Conservation (phyloP, 1,139 yeast species). For the Kodamaea fungicola region DNA sequence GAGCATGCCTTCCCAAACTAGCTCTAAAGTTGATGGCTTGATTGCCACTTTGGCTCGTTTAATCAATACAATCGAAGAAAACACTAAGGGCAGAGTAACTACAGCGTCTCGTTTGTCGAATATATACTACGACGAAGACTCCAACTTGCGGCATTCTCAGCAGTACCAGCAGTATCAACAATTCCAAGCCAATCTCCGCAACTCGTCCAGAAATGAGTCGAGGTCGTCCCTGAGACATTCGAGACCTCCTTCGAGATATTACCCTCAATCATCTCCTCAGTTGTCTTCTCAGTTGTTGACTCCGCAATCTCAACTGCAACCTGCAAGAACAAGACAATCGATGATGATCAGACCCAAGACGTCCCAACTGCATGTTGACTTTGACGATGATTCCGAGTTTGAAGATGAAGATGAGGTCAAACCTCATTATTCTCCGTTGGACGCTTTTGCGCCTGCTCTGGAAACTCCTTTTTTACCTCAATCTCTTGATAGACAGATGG, state of each 20-base stretch:
- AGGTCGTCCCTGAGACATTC: no score
- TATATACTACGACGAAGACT: background rate
- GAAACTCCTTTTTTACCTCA: constrained; percentile 6
- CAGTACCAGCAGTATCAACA: background rate
- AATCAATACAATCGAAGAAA: constrained; percentile 3
- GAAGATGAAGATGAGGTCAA: constrained; percentile 14
- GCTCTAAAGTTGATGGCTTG: constrained; percentile 8
- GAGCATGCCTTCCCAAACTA: constrained; percentile 6
- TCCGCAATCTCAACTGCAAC: constrained; percentile 3
- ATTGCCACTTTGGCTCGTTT: constrained; percentile 4
- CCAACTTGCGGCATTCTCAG: background rate
- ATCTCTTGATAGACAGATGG: constrained; percentile 6
- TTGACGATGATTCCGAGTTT: constrained; percentile 17
- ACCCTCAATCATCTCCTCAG: background rate
- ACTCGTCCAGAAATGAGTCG: no score
- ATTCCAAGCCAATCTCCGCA: background rate
- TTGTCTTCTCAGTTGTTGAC: constrained; percentile 3
- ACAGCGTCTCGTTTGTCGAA: background rate
- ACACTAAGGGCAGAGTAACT: background rate
- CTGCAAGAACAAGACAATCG: constrained; percentile 2
- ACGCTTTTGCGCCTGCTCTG: constrained; percentile 5
- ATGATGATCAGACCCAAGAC: constrained; percentile 3
- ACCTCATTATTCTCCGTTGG: constrained; percentile 4
- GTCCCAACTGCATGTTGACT: background rate
- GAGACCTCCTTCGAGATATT: background rate